phyloP scores from a whole-genome alignment of 2,329 filamentous ascomycete species.

The Juglanconis juglandina region DNA sequence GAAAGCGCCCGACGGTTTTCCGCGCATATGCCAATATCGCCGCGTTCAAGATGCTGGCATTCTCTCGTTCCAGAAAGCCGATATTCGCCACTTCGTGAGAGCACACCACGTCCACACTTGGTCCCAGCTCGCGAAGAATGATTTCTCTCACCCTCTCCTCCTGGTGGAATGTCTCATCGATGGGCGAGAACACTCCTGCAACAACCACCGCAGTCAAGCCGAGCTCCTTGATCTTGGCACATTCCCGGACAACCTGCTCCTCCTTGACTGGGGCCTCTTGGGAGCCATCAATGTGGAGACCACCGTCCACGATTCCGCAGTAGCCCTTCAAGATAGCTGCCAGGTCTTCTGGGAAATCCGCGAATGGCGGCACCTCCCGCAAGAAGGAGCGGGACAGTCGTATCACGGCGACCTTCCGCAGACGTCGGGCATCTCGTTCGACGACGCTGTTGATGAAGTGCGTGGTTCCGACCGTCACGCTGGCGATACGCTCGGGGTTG shows the following conservation, averaged over 20 bases:
- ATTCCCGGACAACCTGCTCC: slow-evolving; percentile 37
- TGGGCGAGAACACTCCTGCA: slow-evolving; percentile 55
- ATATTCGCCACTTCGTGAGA: slow-evolving; percentile 35
- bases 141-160: slow-evolving; percentile 48
- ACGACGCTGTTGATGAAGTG: slow-evolving; percentile 24
- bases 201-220: slow-evolving; percentile 45
- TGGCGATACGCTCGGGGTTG: slow-evolving; percentile 8
- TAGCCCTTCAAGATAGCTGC: slow-evolving; percentile 23
- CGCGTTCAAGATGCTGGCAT: slow-evolving; percentile 52
- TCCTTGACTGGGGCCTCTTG: slow-evolving; percentile 44
- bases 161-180: slow-evolving; percentile 50
- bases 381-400: slow-evolving; percentile 26
- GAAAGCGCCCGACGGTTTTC: slow-evolving; percentile 43
- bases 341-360: slow-evolving; percentile 39
- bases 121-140: slow-evolving; percentile 40
- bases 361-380: slow-evolving; percentile 40
- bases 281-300: slow-evolving; percentile 49
- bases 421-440: slow-evolving; percentile 21
- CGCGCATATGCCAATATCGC: slow-evolving; percentile 45
- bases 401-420: slow-evolving; percentile 30
- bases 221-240: slow-evolving; percentile 30
- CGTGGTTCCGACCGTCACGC: slow-evolving; percentile 23
- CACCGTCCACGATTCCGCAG: slow-evolving; percentile 43
- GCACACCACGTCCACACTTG: slow-evolving; percentile 26
- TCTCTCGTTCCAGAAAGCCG: slow-evolving; percentile 47